Evolutionary conservation across 2,329 filamentous ascomycete genomes (phyloP).

Genomic region (Pestalotiopsis sp.): DNA sequence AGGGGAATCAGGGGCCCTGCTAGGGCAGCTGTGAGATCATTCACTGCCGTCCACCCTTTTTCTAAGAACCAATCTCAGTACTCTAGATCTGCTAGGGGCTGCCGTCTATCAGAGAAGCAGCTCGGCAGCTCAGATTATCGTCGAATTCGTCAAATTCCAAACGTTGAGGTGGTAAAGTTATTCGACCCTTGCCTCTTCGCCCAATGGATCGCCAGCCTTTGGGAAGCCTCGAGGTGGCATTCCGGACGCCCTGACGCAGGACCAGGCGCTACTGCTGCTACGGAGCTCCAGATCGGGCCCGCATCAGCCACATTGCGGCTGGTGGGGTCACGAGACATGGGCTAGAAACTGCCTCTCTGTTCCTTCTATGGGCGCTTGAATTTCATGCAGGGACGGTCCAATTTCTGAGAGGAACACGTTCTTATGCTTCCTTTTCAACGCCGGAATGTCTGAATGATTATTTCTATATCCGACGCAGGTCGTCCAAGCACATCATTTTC

Average conservation of each 20-base stretch:
- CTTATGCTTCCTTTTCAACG: not conserved
- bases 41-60: slow-evolving; percentile 13
- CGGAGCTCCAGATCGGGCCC: not conserved
- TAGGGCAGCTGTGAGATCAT: slow-evolving; percentile 29
- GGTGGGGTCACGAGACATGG: slow-evolving; percentile 8
- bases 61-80: not conserved
- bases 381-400: not conserved
- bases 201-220: slow-evolving; percentile 3
- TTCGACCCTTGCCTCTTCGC: slow-evolving; percentile 13
- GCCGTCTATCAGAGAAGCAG: not conserved
- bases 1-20: slow-evolving; percentile 25
- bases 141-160: not conserved
- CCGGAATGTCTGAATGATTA: not conserved
- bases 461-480: not conserved
- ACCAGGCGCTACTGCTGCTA: not conserved
- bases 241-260: not conserved
- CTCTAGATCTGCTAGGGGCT: not conserved
- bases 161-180: not conserved
- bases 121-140: not conserved
- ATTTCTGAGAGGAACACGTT: not conserved
- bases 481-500: not conserved
- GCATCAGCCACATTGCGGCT: slow-evolving; percentile 16
- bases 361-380: not conserved
- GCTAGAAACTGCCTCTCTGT: not conserved
- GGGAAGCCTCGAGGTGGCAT: slow-evolving; percentile 13